A percentile compares a stretch with the other conserved stretches of the same genome.
Evolutionary conservation across 2,329 filamentous ascomycete genomes (phyloP).

Genomic region (Aspergillus chevalieri): DNA sequence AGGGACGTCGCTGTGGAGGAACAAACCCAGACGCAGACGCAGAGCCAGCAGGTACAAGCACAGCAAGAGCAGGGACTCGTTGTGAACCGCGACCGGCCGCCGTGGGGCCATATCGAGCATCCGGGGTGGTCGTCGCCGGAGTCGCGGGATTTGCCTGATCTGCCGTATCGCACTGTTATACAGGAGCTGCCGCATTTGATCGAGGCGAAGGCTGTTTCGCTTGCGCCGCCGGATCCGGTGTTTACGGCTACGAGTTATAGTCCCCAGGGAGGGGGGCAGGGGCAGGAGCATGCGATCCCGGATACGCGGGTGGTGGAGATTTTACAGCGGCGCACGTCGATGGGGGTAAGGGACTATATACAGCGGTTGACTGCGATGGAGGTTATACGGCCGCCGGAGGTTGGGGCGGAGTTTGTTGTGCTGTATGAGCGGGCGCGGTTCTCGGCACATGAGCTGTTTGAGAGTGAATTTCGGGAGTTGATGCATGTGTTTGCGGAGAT

Average conservation of each 20-base stretch:
- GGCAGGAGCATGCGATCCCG: slow-evolving; percentile 41
- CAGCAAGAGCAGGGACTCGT: slow-evolving; percentile 12
- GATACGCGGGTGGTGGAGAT: slow-evolving; percentile 64
- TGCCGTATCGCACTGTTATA: slow-evolving; percentile 79
- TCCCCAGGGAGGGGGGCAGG: slow-evolving; percentile 7
- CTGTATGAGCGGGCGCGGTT: slow-evolving; percentile 83
- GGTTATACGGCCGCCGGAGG: slow-evolving; percentile 51
- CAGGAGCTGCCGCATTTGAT: slow-evolving; percentile 81
- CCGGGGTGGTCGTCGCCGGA: slow-evolving; percentile 81
- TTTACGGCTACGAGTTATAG: slow-evolving; percentile 31
- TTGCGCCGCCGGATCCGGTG: slow-evolving; percentile 59
- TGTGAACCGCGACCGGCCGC: slow-evolving; percentile 43
- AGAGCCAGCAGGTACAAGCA: slow-evolving; percentile 6
- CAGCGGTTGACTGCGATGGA: slow-evolving; percentile 61
- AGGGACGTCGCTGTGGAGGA: slow-evolving; percentile 49
- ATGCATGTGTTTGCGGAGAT: slow-evolving; percentile 83
- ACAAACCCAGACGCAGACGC: slow-evolving; percentile 21
- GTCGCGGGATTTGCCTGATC: slow-evolving; percentile 64
- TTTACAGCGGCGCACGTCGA: slow-evolving; percentile 62
- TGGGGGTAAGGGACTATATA: slow-evolving; percentile 76
- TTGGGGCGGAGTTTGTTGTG: slow-evolving; percentile 58
- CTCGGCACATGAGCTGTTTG: slow-evolving; percentile 62
- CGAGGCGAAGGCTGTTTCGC: slow-evolving; percentile 84
- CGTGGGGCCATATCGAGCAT: slow-evolving; percentile 81
- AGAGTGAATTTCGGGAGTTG: slow-evolving; percentile 65